A percentile compares a stretch with the other conserved stretches of the same genome.
Evolutionary conservation across 441 rosid species (phyloP).

Genomic region (Erodium chrysanthum): DNA sequence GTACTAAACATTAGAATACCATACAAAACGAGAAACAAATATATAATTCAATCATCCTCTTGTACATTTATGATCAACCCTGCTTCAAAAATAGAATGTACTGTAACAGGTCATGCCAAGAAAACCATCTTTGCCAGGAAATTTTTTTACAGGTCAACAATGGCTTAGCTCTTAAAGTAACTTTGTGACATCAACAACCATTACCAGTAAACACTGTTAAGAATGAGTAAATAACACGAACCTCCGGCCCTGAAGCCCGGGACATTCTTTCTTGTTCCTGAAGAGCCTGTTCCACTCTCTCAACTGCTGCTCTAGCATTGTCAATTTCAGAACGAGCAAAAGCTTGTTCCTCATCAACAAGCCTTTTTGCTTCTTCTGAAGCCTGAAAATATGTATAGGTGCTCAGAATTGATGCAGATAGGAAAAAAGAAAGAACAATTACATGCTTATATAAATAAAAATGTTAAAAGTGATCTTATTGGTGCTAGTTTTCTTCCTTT

Average conservation of each 20-base stretch:
- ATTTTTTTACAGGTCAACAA: not conserved
- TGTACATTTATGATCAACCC: too few species aligned
- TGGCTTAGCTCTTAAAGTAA: not conserved
- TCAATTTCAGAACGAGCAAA: conserved; percentile 93
- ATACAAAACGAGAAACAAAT: not conserved
- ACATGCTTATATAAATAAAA: not conserved
- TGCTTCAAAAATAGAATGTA: too few species aligned
- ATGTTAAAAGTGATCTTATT: not conserved
- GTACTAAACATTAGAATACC: not conserved
- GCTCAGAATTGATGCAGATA: conserved; percentile 15
- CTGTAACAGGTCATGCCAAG: too few species aligned
- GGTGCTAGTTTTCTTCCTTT: not conserved
- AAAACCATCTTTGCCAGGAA: too few species aligned
- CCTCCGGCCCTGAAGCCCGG: conserved; percentile 74
- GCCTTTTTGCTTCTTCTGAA: conserved; percentile 92
- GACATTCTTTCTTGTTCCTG: conserved; percentile 75
- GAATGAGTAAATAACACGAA: conserved; percentile 5
- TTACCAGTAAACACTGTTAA: not conserved
- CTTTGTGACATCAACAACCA: not conserved
- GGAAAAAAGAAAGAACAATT: not conserved
- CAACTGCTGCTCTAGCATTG: conserved; percentile 87
- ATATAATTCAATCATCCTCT: not conserved
- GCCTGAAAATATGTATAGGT: conserved; percentile 41
- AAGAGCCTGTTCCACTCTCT: conserved; percentile 91
- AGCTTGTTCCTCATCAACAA: conserved; percentile 89